Base-by-base conservation (phyloP, 371 early-diverging fungal species). In the Lichtheimia ramosa region DNA sequence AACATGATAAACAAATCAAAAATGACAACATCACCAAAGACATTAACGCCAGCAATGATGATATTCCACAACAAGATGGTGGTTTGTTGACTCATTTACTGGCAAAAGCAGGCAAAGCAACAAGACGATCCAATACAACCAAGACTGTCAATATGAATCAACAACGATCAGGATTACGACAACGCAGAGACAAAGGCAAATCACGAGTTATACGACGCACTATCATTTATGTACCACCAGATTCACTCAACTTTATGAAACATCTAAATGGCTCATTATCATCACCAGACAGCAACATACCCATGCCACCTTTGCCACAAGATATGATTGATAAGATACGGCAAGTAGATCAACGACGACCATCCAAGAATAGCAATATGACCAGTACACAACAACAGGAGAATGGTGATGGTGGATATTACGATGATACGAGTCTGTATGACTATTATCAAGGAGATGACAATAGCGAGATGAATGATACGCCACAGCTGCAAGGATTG, bases 151-250 rank as follows among this genome's bases (percentile, higher is more conserved):
- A 67, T 51, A 56, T 67, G 56, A 20, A 53, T 40, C 40, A 53
- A 20, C 13, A 39, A 13, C 18, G 40, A 18, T 39, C 15, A 6
- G 39, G 14, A 34, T 23, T 21, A 8, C 18, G 23, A 12, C 25
- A 21, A 25, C 42, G 58, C 15, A 46, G 41, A 24, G 62, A 65
- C 39, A 27, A 66, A 28, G 61, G 67, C 48, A 25, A 61, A 43
- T 58, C 61, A 67, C 49, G 75, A 67, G 27, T 70, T 2, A 65
- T 81, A 10, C 70, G 81, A 20, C 69, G 71, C 6, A 81, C 75
- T 1, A 77, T 81, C 55, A 81, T 81, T 49, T 81, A 81, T 48
- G 77, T 79, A 1, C 72, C 71, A 20, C 80, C 81, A 1, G 71
- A 81, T 54, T 70, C 76, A 3, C 34, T 71, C 24, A 60, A 68